phyloP scores from a whole-genome alignment of 441 rosid genomes.

The Jatropha podagrica region DNA sequence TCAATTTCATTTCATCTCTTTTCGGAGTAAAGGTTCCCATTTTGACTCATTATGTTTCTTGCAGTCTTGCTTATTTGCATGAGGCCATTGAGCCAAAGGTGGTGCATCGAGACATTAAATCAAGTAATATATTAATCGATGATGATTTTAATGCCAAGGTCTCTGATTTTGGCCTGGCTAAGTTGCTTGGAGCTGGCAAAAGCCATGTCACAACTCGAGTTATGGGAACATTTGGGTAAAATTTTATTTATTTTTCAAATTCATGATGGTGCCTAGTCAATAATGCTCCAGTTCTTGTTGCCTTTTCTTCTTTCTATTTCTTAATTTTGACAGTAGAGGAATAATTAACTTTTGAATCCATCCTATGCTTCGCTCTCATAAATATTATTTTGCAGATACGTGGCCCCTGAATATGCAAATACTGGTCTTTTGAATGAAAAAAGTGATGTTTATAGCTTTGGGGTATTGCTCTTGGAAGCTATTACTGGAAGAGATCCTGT shows the following conservation, averaged over 20 bases:
- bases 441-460: slow-evolving; percentile 97
- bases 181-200: slow-evolving; percentile 93
- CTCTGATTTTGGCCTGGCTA: slow-evolving; percentile 96
- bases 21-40: slow-evolving; percentile 16
- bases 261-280: neutral
- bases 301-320: neutral
- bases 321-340: slow-evolving; percentile 4
- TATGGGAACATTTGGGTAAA: slow-evolving; percentile 97
- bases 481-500: slow-evolving; percentile 97
- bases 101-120: slow-evolving; percentile 95
- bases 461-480: slow-evolving; percentile 85
- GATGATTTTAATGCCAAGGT: slow-evolving; percentile 90
- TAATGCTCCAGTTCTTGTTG: neutral
- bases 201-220: slow-evolving; percentile 96
- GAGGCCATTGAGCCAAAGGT: slow-evolving; percentile 99
- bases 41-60: slow-evolving; percentile 26
- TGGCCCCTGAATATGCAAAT: slow-evolving; percentile 97
- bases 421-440: slow-evolving; percentile 94
- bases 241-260: slow-evolving; percentile 5
- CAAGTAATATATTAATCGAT: slow-evolving; percentile 88
- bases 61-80: slow-evolving; percentile 91
- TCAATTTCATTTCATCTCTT: slow-evolving; percentile 16
- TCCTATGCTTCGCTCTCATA: slow-evolving; percentile 17
- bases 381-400: slow-evolving; percentile 53
- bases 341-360: slow-evolving; percentile 9